Conservation (phyloP, 345 rosid species). For the Euphorbia peplus region DNA sequence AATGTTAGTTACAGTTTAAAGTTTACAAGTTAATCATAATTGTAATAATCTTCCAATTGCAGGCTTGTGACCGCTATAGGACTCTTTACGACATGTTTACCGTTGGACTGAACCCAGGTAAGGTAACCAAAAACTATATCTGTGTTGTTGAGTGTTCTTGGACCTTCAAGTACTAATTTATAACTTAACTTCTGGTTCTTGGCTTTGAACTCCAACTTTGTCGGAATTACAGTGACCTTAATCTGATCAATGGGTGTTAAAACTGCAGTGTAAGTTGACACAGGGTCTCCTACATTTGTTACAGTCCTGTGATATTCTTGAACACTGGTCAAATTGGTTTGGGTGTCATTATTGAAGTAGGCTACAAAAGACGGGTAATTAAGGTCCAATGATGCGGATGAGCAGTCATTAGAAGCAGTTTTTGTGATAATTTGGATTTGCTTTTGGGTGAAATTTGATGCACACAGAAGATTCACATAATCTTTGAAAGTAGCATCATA, state of each 20-base stretch:
- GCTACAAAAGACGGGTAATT: constrained; percentile 65
- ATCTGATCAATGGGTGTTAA: constrained; percentile 32
- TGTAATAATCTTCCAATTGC: neutral
- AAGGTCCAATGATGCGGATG: constrained; percentile 39
- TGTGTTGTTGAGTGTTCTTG: constrained; percentile 12
- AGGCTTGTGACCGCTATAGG: constrained; percentile 38
- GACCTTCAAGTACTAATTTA: constrained; percentile 39
- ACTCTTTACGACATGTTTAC: constrained; percentile 45
- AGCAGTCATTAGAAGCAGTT: constrained; percentile 37
- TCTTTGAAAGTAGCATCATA: constrained; percentile 42
- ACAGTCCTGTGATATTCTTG: constrained; percentile 45
- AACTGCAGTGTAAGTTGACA: constrained; percentile 30
- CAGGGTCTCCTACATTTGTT: constrained; percentile 46
- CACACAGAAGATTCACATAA: constrained; percentile 46
- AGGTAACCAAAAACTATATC: constrained; percentile 37
- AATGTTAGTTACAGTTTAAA: neutral
- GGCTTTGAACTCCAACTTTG: constrained; percentile 36
- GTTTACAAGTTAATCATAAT: neutral
- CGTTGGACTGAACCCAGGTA: constrained; percentile 40
- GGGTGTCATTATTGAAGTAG: constrained; percentile 18
- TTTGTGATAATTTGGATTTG: constrained; percentile 46
- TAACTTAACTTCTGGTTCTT: constrained; percentile 43
- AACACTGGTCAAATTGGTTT: neutral
- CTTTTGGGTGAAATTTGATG: constrained; percentile 38
- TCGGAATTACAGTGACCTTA: constrained; percentile 34